Percentiles rank a stretch among this genome's conserved stretches.
These are phyloP conservation scores for Microbotryum scabiosae DNA, from an alignment of 1,284 basidiomycete species.

Conservation along the genomic window DNA sequence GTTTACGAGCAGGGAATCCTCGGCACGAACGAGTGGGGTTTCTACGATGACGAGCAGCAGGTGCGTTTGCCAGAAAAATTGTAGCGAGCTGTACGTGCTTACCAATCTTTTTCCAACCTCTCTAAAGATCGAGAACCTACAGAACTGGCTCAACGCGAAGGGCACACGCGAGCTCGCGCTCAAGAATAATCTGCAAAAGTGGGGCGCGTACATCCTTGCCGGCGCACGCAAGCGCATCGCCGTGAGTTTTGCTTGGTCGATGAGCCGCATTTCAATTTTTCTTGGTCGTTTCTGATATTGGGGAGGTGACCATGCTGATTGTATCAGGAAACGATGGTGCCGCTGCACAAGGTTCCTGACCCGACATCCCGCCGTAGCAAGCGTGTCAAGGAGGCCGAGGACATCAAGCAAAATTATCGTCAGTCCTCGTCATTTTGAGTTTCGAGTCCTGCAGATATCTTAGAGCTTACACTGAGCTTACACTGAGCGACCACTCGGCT, in stretches of 20 bases:
- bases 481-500: not conserved
- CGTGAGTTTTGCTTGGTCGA: constrained; percentile 2
- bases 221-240: constrained; percentile 43
- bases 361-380: not conserved
- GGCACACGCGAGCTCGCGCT: constrained; percentile 79
- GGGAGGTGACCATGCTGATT: not conserved
- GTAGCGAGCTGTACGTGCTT: not conserved
- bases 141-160: constrained; percentile 83
- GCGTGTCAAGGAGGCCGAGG: not conserved
- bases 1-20: constrained; percentile 57
- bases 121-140: constrained; percentile 63
- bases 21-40: constrained; percentile 72
- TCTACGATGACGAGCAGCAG: constrained; percentile 77
- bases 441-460: not conserved
- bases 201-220: constrained; percentile 73
- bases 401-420: not conserved
- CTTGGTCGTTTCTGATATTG: not conserved
- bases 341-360: not conserved
- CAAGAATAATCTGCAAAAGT: constrained; percentile 67
- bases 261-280: not conserved
- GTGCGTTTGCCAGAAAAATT: constrained; percentile 44
- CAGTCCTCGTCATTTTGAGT: not conserved
- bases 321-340: not conserved
- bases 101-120: not conserved
- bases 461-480: not conserved